Base-by-base conservation (phyloP, 495 filamentous ascomycete genomes). In the Penicillium coffeae region DNA sequence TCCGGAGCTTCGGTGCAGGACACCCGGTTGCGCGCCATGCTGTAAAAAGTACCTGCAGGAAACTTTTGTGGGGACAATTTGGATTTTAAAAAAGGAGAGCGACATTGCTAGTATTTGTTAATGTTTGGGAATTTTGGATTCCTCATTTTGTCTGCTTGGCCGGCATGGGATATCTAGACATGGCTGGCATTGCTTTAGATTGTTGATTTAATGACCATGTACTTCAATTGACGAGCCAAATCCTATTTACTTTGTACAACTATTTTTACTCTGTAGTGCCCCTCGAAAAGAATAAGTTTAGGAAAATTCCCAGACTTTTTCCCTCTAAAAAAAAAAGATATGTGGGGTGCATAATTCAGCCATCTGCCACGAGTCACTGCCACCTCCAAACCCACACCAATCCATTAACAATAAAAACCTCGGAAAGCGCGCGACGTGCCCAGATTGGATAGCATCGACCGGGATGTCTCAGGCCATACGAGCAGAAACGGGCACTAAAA, bases 11-110 rank as follows among this genome's bases (percentile, higher is more conserved):
- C 49, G 63, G 64, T 70, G 65, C 65, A 65, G 64, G 69, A 67
- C 61, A 69, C 66, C 52, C 60, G 53, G 41, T 47, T 71, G 40
- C 67, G 70, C 45, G 67, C 69, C 45, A 71, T 71, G 69, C 63
- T 71, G 51, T 72, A 51, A 65, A 15, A 37, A 5, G 13, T 37
- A n/a, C 15, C 35, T 37, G 25, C 25, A 30, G 10, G 10, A 30
- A 10, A 10, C 25, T 5, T 30, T 30, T n/a, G n/a, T n/a, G n/a
- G n/a, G 25, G 25, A 10, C 5, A 4, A 30, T 30, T 4, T 4
- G 25, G 4, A 5, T 30, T 30, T 30, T 30, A 30, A 30, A 30
- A 30, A 30, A 30, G 10, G 25, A 30, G 25, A 5, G 25, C 25
- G 25, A 30, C 5, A 30, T 30, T 4, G 5, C 25, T 30, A 30